phyloP scores from a whole-genome alignment of 2,329 filamentous ascomycete genomes.

The Aspergillus jensenii region DNA sequence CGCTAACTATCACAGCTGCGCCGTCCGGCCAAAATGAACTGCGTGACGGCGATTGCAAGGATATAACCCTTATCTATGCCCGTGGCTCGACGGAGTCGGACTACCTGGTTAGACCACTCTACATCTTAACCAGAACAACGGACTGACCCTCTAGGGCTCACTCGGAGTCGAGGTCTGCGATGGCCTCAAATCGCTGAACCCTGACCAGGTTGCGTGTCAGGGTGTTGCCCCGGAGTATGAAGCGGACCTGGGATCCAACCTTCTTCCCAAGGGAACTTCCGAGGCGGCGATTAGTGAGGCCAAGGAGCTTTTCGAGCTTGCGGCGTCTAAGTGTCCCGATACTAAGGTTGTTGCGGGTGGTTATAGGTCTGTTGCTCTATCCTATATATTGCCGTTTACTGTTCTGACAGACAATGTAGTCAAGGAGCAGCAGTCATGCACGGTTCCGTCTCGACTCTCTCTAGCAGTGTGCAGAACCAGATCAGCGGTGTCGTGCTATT shows the following conservation, averaged over 20 bases:
- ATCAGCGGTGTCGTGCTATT: conserved; percentile 44
- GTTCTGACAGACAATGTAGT: neutral
- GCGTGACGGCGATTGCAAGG: conserved; percentile 39
- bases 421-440: conserved; percentile 49
- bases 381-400: no score
- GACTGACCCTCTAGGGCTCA: conserved; percentile 23
- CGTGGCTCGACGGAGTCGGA: conserved; percentile 50
- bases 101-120: conserved; percentile 41
- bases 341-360: conserved; percentile 48
- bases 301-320: conserved; percentile 41
- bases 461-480: conserved; percentile 23
- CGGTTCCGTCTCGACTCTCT: conserved; percentile 37
- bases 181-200: conserved; percentile 17
- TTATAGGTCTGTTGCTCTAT: no score
- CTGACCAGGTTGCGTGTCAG: conserved; percentile 37
- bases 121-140: neutral
- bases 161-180: conserved; percentile 32
- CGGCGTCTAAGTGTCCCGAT: conserved; percentile 47
- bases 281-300: conserved; percentile 41
- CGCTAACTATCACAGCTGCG: neutral
- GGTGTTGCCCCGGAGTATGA: conserved; percentile 46
- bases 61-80: conserved; percentile 51
- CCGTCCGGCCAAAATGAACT: conserved; percentile 36
- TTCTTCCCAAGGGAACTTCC: conserved; percentile 39
- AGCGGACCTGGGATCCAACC: conserved; percentile 38